These are phyloP conservation scores for Metarhizium anisopliae DNA, from an alignment of 2,329 filamentous ascomycete species.

Conservation along the genomic window DNA sequence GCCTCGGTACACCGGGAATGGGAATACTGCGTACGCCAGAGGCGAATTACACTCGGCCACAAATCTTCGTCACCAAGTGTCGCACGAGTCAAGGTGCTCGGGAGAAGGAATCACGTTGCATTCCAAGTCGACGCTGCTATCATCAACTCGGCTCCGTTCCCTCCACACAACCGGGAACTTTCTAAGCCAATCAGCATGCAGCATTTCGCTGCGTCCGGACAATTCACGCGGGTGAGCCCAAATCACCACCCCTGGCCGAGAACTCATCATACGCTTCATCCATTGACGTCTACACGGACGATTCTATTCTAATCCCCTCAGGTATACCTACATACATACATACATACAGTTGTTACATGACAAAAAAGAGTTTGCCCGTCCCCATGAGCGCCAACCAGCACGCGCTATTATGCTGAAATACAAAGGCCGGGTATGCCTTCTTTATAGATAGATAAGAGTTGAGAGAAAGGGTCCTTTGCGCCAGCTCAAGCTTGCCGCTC, in stretches of 20 bases:
- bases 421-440: neutral
- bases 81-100: too few relatives aligned
- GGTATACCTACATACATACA: neutral
- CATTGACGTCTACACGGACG: neutral
- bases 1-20: too few relatives aligned
- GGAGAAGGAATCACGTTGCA: too few relatives aligned
- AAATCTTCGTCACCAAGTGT: too few relatives aligned
- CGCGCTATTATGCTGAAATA: neutral
- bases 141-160: neutral
- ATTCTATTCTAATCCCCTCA: conserved; percentile 1
- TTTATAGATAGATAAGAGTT: conserved; percentile 1
- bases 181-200: conserved; percentile 18
- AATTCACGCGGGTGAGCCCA: neutral
- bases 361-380: neutral
- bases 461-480: neutral
- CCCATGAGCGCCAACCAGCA: neutral
- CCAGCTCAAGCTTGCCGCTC: neutral
- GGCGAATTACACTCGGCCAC: too few relatives aligned
- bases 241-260: neutral
- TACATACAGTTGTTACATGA: neutral
- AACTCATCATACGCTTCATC: neutral
- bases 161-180: conserved; percentile 16
- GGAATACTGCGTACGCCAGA: too few relatives aligned
- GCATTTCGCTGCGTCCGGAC: neutral
- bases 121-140: neutral